Conservation (phyloP, 805 yeast species). For the Pichia deserticola region DNA sequence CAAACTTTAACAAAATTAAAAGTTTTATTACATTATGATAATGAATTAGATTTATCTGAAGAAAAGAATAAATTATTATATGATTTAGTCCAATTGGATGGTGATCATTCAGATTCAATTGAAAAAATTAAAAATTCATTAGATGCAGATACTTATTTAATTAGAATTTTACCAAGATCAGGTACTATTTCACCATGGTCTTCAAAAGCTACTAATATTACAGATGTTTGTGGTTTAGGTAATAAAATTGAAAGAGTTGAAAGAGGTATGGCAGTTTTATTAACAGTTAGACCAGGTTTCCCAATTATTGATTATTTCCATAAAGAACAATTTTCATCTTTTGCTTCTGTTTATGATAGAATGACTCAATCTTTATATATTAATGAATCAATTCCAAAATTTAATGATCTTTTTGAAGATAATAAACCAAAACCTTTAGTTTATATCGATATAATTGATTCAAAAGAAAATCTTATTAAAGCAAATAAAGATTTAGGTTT, state of each 20-base stretch:
- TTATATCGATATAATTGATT: slow-evolving; percentile 54
- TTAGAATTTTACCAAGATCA: slow-evolving; percentile 80
- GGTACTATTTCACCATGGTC: slow-evolving; percentile 99
- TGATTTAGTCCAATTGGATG: slow-evolving; percentile 24
- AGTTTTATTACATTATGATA: slow-evolving; percentile 67
- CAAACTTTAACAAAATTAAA: slow-evolving; percentile 44
- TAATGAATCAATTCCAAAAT: slow-evolving; percentile 50
- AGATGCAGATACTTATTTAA: slow-evolving; percentile 43
- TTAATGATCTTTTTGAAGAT: slow-evolving; percentile 66
- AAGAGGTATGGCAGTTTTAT: slow-evolving; percentile 74
- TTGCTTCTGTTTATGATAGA: slow-evolving; percentile 78
- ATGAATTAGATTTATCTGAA: slow-evolving; percentile 49
- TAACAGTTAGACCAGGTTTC: slow-evolving; percentile 66
- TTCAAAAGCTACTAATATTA: slow-evolving; percentile 94
- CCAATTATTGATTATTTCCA: slow-evolving; percentile 50
- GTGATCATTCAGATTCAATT: slow-evolving; percentile 15
- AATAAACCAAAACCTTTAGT: slow-evolving; percentile 81
- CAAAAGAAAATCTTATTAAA: slow-evolving; percentile 50
- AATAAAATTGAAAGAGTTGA: slow-evolving; percentile 74
- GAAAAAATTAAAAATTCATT: slow-evolving; percentile 14
- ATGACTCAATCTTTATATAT: slow-evolving; percentile 80
- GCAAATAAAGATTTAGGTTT: slow-evolving; percentile 84
- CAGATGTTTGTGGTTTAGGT: slow-evolving; percentile 78
- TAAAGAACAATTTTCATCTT: slow-evolving; percentile 41
- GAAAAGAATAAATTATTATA: slow-evolving; percentile 15